Conservation (phyloP, 2,329 filamentous ascomycete species). For the Cucurbitaria berberidis region DNA sequence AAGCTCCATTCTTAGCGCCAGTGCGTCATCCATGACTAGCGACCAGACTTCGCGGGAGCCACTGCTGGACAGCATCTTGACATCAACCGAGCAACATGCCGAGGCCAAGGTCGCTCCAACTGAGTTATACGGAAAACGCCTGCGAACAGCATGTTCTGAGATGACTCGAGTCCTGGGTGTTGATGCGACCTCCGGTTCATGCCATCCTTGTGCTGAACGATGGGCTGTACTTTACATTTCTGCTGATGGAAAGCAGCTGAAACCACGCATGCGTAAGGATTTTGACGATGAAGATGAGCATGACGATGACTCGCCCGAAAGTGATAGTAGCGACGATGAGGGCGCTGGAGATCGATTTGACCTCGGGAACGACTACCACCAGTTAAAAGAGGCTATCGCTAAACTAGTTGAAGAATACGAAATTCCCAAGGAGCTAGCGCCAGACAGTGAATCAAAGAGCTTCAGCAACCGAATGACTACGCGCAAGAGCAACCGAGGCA, state of each 20-base stretch:
- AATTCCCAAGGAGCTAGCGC: conserved; percentile 71
- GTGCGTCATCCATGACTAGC: conserved; percentile 73
- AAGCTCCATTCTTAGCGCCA: conserved; percentile 74
- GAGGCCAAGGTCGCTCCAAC: conserved; percentile 58
- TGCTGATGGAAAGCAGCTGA: conserved; percentile 71
- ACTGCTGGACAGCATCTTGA: conserved; percentile 56
- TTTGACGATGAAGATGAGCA: conserved; percentile 67
- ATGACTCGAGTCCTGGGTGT: conserved; percentile 70
- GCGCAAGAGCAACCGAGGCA: conserved; percentile 42
- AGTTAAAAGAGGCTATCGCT: conserved; percentile 78
- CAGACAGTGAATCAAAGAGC: conserved; percentile 64
- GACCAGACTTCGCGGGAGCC: conserved; percentile 73
- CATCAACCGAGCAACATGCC: conserved; percentile 31
- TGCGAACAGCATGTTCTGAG: conserved; percentile 72
- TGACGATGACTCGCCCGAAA: conserved; percentile 63
- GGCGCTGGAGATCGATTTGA: conserved; percentile 57
- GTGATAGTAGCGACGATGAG: conserved; percentile 57
- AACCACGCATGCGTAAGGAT: conserved; percentile 75
- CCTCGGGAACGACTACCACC: conserved; percentile 79
- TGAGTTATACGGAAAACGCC: conserved; percentile 54
- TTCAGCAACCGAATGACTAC: conserved; percentile 73
- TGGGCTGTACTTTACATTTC: conserved; percentile 85
- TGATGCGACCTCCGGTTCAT: conserved; percentile 69
- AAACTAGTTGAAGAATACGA: conserved; percentile 84
- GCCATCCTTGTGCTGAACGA: conserved; percentile 80